Percentiles rank a stretch among this genome's conserved stretches.
Conservation (phyloP, 768 basidiomycete species). For the Lentinula lateritia region DNA sequence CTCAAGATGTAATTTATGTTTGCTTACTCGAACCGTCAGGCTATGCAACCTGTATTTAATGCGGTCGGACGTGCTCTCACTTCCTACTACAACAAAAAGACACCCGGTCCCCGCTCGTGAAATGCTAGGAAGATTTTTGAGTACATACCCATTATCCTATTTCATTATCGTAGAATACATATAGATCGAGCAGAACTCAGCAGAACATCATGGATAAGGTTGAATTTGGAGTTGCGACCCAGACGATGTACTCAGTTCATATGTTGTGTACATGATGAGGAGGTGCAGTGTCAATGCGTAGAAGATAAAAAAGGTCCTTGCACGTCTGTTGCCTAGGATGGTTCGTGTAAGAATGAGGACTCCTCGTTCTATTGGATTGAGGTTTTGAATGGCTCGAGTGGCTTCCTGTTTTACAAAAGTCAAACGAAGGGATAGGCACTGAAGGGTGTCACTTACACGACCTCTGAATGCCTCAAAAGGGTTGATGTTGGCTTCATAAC, state of each 20-base stretch:
- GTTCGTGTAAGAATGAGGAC: conserved; percentile 80
- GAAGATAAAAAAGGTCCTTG: conserved; percentile 83
- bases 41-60: conserved; percentile 68
- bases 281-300: conserved; percentile 80
- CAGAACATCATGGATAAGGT: conserved; percentile 33
- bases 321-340: conserved; percentile 84
- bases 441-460: conserved; percentile 51
- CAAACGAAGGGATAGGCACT: not conserved
- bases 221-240: conserved; percentile 45
- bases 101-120: conserved; percentile 12
- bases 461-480: conserved; percentile 98
- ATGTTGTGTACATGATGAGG: conserved; percentile 75
- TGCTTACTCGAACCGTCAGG: conserved; percentile 32
- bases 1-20: not conserved
- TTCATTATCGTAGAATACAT: not conserved
- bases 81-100: conserved; percentile 46
- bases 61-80: conserved; percentile 70
- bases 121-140: too few relatives aligned
- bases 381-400: conserved; percentile 83
- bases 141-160: conserved; percentile 1
- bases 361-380: conserved; percentile 88
- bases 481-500: conserved; percentile 97
- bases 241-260: conserved; percentile 60
- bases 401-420: conserved; percentile 61
- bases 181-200: conserved; percentile 1